These are phyloP conservation scores for Curvularia verruculosa DNA, from an alignment of 2,329 filamentous ascomycete genomes.

Conservation along the genomic window DNA sequence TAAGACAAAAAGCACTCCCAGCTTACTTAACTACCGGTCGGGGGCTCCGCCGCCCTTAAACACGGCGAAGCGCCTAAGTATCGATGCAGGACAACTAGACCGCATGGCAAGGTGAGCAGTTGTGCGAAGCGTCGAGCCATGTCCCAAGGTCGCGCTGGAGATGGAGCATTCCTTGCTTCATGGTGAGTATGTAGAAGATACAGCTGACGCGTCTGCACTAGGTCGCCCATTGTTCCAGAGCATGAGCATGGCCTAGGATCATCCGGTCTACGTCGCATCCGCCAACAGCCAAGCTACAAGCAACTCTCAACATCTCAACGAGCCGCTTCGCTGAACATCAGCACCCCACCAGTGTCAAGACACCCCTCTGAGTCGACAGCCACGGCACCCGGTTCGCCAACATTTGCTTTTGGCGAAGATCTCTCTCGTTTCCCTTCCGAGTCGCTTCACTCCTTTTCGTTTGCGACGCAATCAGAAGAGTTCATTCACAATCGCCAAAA, in stretches of 20 bases:
- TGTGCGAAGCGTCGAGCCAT: not conserved
- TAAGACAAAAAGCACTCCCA: constrained; percentile 59
- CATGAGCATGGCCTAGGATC: constrained; percentile 86
- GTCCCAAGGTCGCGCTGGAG: constrained; percentile 3
- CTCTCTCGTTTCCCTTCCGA: constrained; percentile 91
- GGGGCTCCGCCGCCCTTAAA: constrained; percentile 54
- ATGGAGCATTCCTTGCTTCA: constrained; percentile 5
- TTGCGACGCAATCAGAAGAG: constrained; percentile 93
- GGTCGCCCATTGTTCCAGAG: constrained; percentile 81
- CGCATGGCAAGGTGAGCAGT: constrained; percentile 72
- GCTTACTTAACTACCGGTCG: constrained; percentile 50
- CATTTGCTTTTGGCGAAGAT: constrained; percentile 77
- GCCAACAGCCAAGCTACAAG: constrained; percentile 75
- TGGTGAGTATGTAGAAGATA: constrained; percentile 6
- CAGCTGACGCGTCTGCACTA: constrained; percentile 48
- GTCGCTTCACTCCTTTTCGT: constrained; percentile 97
- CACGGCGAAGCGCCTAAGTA: constrained; percentile 71
- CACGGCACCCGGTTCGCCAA: constrained; percentile 71
- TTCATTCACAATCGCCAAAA: constrained; percentile 90
- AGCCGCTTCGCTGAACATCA: constrained; percentile 72
- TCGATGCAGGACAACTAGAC: constrained; percentile 74
- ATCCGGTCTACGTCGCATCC: constrained; percentile 89
- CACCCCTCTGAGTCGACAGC: constrained; percentile 58
- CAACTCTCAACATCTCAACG: constrained; percentile 62
- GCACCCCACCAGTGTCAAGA: constrained; percentile 62